phyloP scores from a whole-genome alignment of 2,329 filamentous ascomycete species.

The Pseudogymnoascus sp. region DNA sequence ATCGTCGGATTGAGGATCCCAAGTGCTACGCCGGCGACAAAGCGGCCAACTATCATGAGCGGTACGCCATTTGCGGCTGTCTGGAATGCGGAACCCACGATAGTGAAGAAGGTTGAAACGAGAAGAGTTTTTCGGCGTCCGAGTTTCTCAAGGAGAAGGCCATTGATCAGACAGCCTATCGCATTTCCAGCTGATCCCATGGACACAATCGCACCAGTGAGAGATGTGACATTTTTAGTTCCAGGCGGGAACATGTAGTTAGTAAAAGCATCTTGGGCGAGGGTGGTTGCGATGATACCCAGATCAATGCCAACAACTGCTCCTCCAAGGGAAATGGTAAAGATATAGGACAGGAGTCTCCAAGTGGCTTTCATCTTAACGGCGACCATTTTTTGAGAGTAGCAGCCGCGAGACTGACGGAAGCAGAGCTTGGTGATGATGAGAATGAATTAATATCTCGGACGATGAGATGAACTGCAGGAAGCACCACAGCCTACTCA shows the following conservation, averaged over 20 bases:
- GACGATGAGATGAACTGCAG: background rate
- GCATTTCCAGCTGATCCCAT: conserved; percentile 2
- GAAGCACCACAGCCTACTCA: background rate
- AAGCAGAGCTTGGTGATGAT: background rate
- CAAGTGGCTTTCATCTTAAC: conserved; percentile 1
- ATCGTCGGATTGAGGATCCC: conserved; percentile 17
- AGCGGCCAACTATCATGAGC: conserved; percentile 20
- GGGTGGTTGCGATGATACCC: conserved; percentile 3
- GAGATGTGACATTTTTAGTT: conserved; percentile 1
- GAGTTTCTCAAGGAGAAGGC: background rate
- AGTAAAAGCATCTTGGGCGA: conserved; percentile 5
- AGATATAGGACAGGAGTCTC: background rate
- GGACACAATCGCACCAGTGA: background rate
- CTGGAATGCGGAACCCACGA: conserved; percentile 19
- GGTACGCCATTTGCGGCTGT: conserved; percentile 17
- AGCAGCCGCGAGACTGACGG: background rate
- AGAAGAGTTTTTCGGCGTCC: background rate
- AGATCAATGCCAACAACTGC: background rate
- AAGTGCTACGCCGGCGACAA: conserved; percentile 17
- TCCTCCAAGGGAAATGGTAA: background rate
- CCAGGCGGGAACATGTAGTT: conserved; percentile 1
- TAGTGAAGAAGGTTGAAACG: conserved; percentile 14
- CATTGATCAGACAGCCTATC: background rate
- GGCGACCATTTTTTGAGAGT: background rate
- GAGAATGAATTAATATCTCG: background rate